Percentiles rank a stretch among this genome's conserved stretches.
phyloP scores from a whole-genome alignment of 2,329 filamentous ascomycete genomes.

The Monilinia aucupariae region DNA sequence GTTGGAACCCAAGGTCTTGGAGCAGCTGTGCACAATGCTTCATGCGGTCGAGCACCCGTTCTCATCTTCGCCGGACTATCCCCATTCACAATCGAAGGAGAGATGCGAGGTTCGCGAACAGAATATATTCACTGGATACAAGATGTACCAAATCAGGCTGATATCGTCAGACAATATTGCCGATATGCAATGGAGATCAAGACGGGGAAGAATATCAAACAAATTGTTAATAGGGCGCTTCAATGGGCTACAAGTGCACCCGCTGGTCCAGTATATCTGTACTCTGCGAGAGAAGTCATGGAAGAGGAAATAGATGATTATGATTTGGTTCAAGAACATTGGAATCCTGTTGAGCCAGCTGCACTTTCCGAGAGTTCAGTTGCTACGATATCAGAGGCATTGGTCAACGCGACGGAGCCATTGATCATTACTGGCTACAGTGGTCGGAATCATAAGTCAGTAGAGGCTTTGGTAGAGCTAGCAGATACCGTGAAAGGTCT shows the following conservation, averaged over 20 bases:
- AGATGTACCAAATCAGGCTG: constrained; percentile 69
- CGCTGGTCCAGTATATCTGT: constrained; percentile 63
- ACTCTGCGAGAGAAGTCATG: constrained; percentile 62
- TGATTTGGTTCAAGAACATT: constrained; percentile 51
- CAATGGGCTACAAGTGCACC: constrained; percentile 66
- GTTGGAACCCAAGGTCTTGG: constrained; percentile 68
- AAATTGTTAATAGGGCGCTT: constrained; percentile 66
- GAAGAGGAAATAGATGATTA: constrained; percentile 63
- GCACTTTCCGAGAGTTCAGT: constrained; percentile 52
- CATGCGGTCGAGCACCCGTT: constrained; percentile 60
- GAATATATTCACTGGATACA: constrained; percentile 80
- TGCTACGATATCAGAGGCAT: constrained; percentile 50
- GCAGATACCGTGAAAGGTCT: constrained; percentile 63
- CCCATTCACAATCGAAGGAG: constrained; percentile 66
- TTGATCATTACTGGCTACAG: constrained; percentile 66
- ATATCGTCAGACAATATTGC: constrained; percentile 68
- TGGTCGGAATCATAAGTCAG: constrained; percentile 61
- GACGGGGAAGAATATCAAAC: constrained; percentile 67
- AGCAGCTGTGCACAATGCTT: constrained; percentile 67
- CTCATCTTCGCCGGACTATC: constrained; percentile 71
- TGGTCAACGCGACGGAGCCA: constrained; percentile 60
- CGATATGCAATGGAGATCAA: constrained; percentile 67
- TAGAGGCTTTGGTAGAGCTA: constrained; percentile 58
- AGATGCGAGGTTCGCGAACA: constrained; percentile 62
- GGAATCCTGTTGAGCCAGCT: constrained; percentile 54